phyloP scores from a whole-genome alignment of 495 filamentous ascomycete genomes.

The Penicillium canariense region DNA sequence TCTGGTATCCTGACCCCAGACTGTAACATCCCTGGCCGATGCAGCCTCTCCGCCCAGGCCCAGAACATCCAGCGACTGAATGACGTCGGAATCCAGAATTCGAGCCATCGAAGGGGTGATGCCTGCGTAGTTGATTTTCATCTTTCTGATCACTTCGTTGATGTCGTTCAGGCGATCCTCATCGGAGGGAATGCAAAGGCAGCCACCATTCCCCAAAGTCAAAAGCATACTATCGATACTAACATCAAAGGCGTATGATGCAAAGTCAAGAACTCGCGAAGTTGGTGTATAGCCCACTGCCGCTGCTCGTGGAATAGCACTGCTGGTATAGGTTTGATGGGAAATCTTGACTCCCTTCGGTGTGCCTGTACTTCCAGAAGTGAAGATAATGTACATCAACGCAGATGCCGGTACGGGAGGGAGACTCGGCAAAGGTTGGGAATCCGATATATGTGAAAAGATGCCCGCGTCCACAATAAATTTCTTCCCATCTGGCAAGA shows the following conservation, averaged over 20 bases:
- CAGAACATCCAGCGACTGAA: slow-evolving; percentile 46
- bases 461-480: slow-evolving; percentile 28
- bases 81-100: slow-evolving; percentile 39
- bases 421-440: slow-evolving; percentile 8
- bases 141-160: slow-evolving; percentile 41
- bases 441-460: slow-evolving; percentile 9
- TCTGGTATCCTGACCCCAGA: slow-evolving; percentile 39
- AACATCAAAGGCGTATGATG: slow-evolving; percentile 50
- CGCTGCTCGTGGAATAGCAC: slow-evolving; percentile 34
- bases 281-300: slow-evolving; percentile 36
- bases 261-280: slow-evolving; percentile 43
- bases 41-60: slow-evolving; percentile 53
- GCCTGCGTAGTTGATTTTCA: slow-evolving; percentile 44
- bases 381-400: slow-evolving; percentile 49
- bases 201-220: slow-evolving; percentile 45
- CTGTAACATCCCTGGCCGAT: slow-evolving; percentile 35
- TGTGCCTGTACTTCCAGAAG: slow-evolving; percentile 53
- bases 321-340: slow-evolving; percentile 46
- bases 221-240: slow-evolving; percentile 46
- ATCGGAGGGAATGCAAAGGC: slow-evolving; percentile 51
- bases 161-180: slow-evolving; percentile 51
- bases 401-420: slow-evolving; percentile 29
- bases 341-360: slow-evolving; percentile 54
- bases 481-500: slow-evolving; percentile 27
- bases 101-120: slow-evolving; percentile 53